Percentiles rank a stretch among this genome's conserved stretches.
Evolutionary conservation across 1,284 basidiomycete species (phyloP).

Genomic region (Naganishia liquefaciens): DNA sequence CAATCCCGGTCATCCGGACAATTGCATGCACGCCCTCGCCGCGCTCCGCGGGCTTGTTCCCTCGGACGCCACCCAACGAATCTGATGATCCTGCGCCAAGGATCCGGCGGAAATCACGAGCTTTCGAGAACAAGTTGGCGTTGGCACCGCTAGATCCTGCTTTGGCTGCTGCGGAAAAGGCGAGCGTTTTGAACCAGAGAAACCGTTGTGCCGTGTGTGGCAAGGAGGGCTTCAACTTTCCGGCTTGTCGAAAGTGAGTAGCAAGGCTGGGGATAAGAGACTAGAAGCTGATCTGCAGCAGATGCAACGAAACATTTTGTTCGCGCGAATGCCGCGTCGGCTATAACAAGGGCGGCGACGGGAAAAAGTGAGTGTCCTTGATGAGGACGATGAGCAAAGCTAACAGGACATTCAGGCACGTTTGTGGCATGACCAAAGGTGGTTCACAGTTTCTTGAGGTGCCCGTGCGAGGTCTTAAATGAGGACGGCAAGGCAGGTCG

Average conservation of each 20-base stretch:
- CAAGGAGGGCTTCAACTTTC: constrained; percentile 63
- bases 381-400: background rate
- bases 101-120: constrained; percentile 17
- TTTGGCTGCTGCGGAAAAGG: constrained; percentile 25
- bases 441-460: constrained; percentile 5
- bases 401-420: constrained; percentile 8
- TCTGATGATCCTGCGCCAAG: background rate
- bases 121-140: constrained; percentile 23
- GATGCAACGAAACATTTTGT: constrained; percentile 62
- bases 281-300: background rate
- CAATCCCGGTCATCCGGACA: constrained; percentile 17
- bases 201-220: constrained; percentile 61
- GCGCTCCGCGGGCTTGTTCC: constrained; percentile 11
- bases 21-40: constrained; percentile 25
- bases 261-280: background rate
- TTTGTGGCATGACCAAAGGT: constrained; percentile 25
- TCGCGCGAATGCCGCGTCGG: constrained; percentile 65
- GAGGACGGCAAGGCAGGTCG: constrained; percentile 2
- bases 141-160: constrained; percentile 28
- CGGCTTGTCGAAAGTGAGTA: constrained; percentile 64
- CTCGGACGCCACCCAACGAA: constrained; percentile 12
- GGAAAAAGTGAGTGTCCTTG: constrained; percentile 19
- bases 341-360: constrained; percentile 22
- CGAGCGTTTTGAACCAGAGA: constrained; percentile 22
- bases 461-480: background rate